Base-by-base conservation (phyloP, 164 flowering plant species). In the Piper longum region DNA sequence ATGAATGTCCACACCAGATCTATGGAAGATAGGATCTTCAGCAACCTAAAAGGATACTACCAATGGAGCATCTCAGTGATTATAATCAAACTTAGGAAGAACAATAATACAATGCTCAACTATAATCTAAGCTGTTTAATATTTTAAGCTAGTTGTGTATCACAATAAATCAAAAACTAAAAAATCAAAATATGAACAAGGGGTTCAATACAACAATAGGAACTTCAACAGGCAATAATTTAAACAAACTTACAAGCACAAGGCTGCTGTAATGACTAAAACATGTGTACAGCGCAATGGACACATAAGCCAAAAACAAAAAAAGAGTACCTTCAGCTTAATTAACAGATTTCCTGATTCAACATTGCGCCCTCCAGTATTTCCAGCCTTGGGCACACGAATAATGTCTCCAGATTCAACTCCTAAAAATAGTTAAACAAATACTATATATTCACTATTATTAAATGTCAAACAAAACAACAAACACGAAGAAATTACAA, bases 321-420 rank as follows among this genome's bases (percentile, higher is more conserved):
- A 56, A 4, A n/a, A 39, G 14, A 26, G 48, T 69, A 72, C 98
- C 88, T 92, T 85, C 45, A 92, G 26, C 65, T 74, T 86, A 56
- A 92, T 88, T 71, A 59, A 67, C 52, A 92, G 73, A 66, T 56
- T 74, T 56, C 96, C 96, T 64, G 88, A 77, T 62, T 75, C 79
- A 67, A 66, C 72, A 71, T 85, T 81, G 41, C 71, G 78, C 57
- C 82, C 71, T 16, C 87, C 88, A 64, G 80, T 76, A 79, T 88
- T 82, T 43, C 98, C 96, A 81, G 83, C 96, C 66, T 73, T 80
- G 40, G 87, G 85, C 7, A 92, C 85, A 71, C 78, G 80, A 54
- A 92, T 83, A 54, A 86, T 83, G 72, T 86, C 96, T 61, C 96
- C 95, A 78, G 91, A 74, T 58, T 86, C 96, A 64, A 92, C 85